phyloP scores from a whole-genome alignment of 1,284 basidiomycete species.

The Neonothopanus nambi region DNA sequence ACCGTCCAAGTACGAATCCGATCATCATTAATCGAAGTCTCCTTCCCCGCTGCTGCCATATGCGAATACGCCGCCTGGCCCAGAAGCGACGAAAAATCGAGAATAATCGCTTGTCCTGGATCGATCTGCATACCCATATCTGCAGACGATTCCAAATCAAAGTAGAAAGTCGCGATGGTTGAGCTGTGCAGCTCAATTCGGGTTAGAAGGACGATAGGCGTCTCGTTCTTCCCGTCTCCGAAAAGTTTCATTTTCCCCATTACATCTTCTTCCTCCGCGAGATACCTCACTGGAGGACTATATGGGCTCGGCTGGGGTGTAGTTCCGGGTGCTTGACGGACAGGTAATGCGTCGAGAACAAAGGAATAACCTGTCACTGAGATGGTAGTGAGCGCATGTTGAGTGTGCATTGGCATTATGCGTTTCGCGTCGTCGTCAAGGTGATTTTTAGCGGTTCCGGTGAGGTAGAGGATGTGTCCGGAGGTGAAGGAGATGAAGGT shows the following conservation, averaged over 20 bases:
- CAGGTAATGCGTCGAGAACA: constrained; percentile 55
- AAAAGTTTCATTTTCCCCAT: constrained; percentile 16
- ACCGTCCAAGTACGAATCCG: constrained; percentile 68
- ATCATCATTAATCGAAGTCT: constrained; percentile 58
- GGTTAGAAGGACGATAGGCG: constrained; percentile 35
- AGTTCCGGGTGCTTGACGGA: constrained; percentile 43
- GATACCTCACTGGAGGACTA: constrained; percentile 55
- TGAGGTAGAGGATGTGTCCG: constrained; percentile 62
- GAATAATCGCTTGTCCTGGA: constrained; percentile 55
- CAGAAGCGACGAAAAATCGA: constrained; percentile 54
- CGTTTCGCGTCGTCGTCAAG: constrained; percentile 45
- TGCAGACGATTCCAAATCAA: constrained; percentile 28
- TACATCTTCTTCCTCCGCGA: constrained; percentile 51
- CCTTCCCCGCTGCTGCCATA: constrained; percentile 47
- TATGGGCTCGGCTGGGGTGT: constrained; percentile 47
- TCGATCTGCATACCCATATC: too few relatives aligned
- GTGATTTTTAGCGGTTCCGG: constrained; percentile 54
- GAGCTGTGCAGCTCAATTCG: constrained; percentile 44
- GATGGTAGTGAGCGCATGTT: constrained; percentile 44
- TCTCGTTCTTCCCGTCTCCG: too few relatives aligned
- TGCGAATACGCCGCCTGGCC: constrained; percentile 49
- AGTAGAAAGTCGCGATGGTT: constrained; percentile 57
- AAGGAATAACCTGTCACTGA: constrained; percentile 51
- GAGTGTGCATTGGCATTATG: constrained; percentile 57
- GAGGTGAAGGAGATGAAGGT: constrained; percentile 54